Conservation (phyloP, 495 filamentous ascomycete genomes). For the Podospora bellae-mahoneyi region DNA sequence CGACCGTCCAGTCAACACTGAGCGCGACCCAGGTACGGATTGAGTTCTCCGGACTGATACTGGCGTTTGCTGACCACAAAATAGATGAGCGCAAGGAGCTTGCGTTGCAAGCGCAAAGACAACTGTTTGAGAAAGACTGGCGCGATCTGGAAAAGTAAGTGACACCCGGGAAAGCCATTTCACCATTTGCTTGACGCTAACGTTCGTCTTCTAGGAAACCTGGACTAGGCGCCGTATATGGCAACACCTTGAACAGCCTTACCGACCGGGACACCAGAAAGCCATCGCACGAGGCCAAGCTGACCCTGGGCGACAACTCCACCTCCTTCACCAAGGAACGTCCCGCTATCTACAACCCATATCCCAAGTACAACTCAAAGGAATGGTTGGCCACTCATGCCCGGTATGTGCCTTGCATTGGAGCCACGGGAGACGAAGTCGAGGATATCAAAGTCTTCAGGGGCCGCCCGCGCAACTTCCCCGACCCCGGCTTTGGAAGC, state of each 20-base stretch:
- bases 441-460: slow-evolving; percentile 46
- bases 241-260: slow-evolving; percentile 45
- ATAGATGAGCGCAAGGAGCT: slow-evolving; percentile 16
- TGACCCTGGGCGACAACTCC: slow-evolving; percentile 24
- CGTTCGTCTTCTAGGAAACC: slow-evolving; percentile 21
- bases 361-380: slow-evolving; percentile 45
- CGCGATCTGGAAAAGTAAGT: slow-evolving; percentile 39
- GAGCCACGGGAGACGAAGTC: slow-evolving; percentile 30
- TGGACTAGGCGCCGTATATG: slow-evolving; percentile 44
- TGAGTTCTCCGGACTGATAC: background rate
- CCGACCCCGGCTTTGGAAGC: slow-evolving; percentile 73
- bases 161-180: no score
- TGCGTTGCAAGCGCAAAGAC: slow-evolving; percentile 29
- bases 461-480: slow-evolving; percentile 68
- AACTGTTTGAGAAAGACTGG: slow-evolving; percentile 39
- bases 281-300: slow-evolving; percentile 23
- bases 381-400: slow-evolving; percentile 32
- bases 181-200: slow-evolving; percentile 8
- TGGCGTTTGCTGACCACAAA: slow-evolving; percentile 1
- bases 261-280: slow-evolving; percentile 29
- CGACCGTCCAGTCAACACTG: background rate
- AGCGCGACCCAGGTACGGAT: slow-evolving; percentile 17
- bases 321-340: slow-evolving; percentile 31
- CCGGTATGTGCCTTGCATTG: slow-evolving; percentile 37
- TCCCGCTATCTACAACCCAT: slow-evolving; percentile 47